Evolutionary conservation across 169 alveolate genomes (phyloP).

Genomic region (Plasmodium reichenowi): DNA sequence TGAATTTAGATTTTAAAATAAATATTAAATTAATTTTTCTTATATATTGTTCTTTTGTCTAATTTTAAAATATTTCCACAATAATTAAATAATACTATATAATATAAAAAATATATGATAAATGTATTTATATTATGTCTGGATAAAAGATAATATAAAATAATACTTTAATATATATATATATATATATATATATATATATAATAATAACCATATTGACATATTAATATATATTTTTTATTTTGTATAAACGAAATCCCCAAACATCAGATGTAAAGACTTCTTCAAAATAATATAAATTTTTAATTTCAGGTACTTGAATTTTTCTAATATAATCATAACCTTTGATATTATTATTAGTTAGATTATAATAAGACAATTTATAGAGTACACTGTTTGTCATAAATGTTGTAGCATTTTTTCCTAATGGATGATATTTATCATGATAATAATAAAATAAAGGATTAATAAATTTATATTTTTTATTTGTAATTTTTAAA

Average conservation of each 20-base stretch:
- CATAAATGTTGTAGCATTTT: conserved; percentile 93
- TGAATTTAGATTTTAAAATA: no score
- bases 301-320: conserved; percentile 84
- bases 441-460: conserved; percentile 37
- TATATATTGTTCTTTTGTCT: no score
- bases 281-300: conserved; percentile 94
- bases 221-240: conserved; percentile 57
- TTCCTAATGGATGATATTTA: conserved; percentile 89
- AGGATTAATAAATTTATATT: conserved; percentile 80
- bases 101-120: background rate
- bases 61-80: no score
- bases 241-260: conserved; percentile 97
- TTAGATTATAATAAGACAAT: conserved; percentile 94
- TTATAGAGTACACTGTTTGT: conserved; percentile 94
- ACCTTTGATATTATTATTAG: conserved; percentile 91
- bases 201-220: background rate
- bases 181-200: background rate
- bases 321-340: conserved; percentile 93
- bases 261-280: conserved; percentile 97
- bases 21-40: no score
- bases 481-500: conserved; percentile 94
- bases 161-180: background rate
- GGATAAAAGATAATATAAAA: background rate
- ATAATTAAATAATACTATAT: background rate
- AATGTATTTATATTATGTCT: background rate